These are phyloP conservation scores for Citrus mangshanensis DNA, from an alignment of 345 rosid species.

Conservation along the genomic window DNA sequence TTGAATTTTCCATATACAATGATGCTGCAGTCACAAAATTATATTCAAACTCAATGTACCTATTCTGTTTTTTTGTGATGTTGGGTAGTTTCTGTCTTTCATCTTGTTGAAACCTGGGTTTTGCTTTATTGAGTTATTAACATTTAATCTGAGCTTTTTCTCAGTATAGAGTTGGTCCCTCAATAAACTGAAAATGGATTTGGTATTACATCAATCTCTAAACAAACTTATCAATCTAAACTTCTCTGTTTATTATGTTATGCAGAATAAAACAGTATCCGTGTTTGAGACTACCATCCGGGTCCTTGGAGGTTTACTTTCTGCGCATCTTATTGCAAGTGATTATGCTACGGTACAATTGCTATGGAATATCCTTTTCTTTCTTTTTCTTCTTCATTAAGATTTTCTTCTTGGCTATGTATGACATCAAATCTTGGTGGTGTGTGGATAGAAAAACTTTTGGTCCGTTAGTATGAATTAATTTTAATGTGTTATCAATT, in stretches of 20 bases:
- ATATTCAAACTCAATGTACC: neutral
- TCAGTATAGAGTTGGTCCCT: neutral
- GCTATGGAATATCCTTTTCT: neutral
- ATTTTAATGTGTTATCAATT: neutral
- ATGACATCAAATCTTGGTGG: neutral
- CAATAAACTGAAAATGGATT: neutral
- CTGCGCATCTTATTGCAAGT: slow-evolving; percentile 98
- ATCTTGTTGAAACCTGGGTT: neutral
- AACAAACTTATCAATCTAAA: slow-evolving; percentile 13
- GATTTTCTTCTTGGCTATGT: slow-evolving; percentile 9
- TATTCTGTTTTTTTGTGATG: neutral
- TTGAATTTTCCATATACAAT: neutral
- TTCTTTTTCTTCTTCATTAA: slow-evolving; percentile 5
- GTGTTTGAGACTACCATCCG: slow-evolving; percentile 89
- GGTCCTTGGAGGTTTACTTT: slow-evolving; percentile 95
- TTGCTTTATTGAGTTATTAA: neutral
- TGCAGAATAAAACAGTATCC: slow-evolving; percentile 97
- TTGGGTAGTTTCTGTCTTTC: neutral
- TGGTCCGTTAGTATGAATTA: neutral
- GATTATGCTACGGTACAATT: slow-evolving; percentile 83
- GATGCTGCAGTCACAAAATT: neutral
- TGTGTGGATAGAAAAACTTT: neutral
- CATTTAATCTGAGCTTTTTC: neutral
- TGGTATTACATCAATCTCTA: neutral
- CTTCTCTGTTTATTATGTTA: slow-evolving; percentile 12